These are phyloP conservation scores for Polygonum maritimum DNA, from an alignment of 148 eudicot species.

Conservation along the genomic window DNA sequence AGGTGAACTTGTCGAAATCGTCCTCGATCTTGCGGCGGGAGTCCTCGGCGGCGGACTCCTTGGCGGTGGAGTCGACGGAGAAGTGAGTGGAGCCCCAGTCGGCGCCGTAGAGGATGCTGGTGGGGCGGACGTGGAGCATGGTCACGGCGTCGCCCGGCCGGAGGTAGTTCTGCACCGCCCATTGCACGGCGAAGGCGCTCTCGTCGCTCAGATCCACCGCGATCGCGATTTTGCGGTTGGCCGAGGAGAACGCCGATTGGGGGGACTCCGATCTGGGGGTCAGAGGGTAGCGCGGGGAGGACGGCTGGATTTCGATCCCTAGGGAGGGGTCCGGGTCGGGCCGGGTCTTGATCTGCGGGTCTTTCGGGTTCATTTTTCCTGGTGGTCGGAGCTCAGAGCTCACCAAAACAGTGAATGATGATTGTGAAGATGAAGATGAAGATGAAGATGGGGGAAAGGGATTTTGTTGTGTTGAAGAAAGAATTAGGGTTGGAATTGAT, in stretches of 20 bases:
- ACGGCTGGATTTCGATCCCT: conserved; percentile 9
- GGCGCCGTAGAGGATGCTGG: conserved; percentile 56
- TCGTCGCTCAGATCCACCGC: conserved; percentile 66
- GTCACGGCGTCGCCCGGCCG: conserved; percentile 62
- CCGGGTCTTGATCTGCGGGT: neutral
- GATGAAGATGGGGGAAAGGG: neutral
- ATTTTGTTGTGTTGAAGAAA: too few species aligned
- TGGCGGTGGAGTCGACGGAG: neutral
- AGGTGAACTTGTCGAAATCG: conserved; percentile 45
- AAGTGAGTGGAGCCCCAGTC: conserved; percentile 51
- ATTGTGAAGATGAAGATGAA: neutral
- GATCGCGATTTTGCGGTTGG: conserved; percentile 25
- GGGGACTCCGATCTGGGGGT: neutral
- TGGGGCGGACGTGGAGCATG: conserved; percentile 61
- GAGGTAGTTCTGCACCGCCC: conserved; percentile 65
- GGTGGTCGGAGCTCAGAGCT: neutral
- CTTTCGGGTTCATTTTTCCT: neutral
- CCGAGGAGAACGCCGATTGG: neutral
- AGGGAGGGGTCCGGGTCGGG: conserved; percentile 4
- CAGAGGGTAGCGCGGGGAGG: conserved; percentile 10
- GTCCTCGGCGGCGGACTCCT: neutral
- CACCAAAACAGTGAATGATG: neutral
- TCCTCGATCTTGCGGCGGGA: conserved; percentile 37
- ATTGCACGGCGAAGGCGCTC: conserved; percentile 43
- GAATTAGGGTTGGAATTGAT: neutral